phyloP scores from a whole-genome alignment of 768 basidiomycete species.

The Tulasnella sp. region DNA sequence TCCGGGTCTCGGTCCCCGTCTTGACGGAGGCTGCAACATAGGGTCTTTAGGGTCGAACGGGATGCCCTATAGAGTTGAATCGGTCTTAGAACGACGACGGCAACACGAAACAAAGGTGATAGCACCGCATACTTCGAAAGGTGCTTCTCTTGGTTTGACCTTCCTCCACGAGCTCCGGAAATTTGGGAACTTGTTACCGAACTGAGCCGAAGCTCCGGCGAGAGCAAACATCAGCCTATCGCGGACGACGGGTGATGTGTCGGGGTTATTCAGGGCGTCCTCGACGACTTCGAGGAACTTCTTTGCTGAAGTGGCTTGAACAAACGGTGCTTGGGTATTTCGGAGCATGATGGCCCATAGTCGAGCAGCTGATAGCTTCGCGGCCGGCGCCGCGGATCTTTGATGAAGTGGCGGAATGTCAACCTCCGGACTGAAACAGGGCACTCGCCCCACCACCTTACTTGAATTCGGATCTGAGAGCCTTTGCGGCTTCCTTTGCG shows the following conservation, averaged over 20 bases:
- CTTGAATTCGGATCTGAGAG: conserved; percentile 86
- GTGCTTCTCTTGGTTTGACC: conserved; percentile 77
- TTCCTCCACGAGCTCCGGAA: conserved; percentile 79
- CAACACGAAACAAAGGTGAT: conserved; percentile 36
- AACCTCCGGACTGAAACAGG: neutral
- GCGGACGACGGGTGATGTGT: conserved; percentile 76
- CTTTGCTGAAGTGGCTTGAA: conserved; percentile 61
- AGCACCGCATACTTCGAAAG: conserved; percentile 64
- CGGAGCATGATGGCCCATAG: conserved; percentile 90
- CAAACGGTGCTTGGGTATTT: conserved; percentile 47
- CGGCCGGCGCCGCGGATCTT: conserved; percentile 74
- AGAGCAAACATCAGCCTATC: conserved; percentile 81
- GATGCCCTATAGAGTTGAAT: conserved; percentile 54
- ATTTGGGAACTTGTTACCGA: conserved; percentile 53
- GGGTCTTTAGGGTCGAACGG: conserved; percentile 79
- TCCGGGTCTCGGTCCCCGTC: conserved; percentile 24
- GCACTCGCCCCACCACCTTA: conserved; percentile 43
- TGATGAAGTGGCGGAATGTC: neutral
- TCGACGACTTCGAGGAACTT: conserved; percentile 83
- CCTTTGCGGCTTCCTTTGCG: conserved; percentile 83
- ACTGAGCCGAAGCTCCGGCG: conserved; percentile 77
- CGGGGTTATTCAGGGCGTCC: conserved; percentile 63
- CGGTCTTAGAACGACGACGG: neutral
- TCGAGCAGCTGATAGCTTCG: conserved; percentile 75
- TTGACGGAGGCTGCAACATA: conserved; percentile 70